These are phyloP conservation scores for Lophiostoma macrostomum DNA, from an alignment of 495 filamentous ascomycete genomes.

Conservation along the genomic window DNA sequence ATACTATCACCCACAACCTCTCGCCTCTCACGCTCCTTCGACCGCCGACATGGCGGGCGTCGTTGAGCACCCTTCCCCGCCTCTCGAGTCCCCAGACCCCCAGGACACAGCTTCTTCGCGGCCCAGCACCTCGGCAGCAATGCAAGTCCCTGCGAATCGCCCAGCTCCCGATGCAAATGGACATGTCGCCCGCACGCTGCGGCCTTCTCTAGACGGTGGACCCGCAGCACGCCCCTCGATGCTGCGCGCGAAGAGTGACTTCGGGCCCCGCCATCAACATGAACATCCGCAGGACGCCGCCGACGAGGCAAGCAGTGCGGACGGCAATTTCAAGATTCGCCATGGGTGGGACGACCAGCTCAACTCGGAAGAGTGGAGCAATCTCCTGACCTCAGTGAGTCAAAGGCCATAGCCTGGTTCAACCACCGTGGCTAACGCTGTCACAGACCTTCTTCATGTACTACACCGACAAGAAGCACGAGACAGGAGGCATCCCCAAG, in stretches of 20 bases:
- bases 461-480: slow-evolving; percentile 94
- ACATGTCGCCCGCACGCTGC: slow-evolving; percentile 3
- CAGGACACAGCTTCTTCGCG: slow-evolving; percentile 9
- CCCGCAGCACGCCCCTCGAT: slow-evolving; percentile 47
- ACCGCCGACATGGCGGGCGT: slow-evolving; percentile 6
- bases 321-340: slow-evolving; percentile 44
- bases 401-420: slow-evolving; percentile 5
- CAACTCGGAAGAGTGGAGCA: slow-evolving; percentile 57
- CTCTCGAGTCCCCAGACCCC: slow-evolving; percentile 5
- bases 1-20: slow-evolving; percentile 17
- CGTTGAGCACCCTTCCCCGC: slow-evolving; percentile 5
- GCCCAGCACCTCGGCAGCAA: slow-evolving; percentile 17
- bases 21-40: slow-evolving; percentile 13
- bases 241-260: slow-evolving; percentile 70
- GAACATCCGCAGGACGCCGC: slow-evolving; percentile 11
- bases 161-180: slow-evolving; percentile 18
- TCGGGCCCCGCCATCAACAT: slow-evolving; percentile 49
- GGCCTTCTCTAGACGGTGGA: slow-evolving; percentile 4
- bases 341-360: slow-evolving; percentile 72
- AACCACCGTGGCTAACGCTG: too few species aligned
- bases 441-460: slow-evolving; percentile 98
- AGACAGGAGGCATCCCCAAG: slow-evolving; percentile 91
- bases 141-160: not conserved
- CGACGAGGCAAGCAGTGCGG: slow-evolving; percentile 34
- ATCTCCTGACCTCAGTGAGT: slow-evolving; percentile 56